phyloP scores from a whole-genome alignment of 805 yeast species.

The Hanseniaspora clermontiae region DNA sequence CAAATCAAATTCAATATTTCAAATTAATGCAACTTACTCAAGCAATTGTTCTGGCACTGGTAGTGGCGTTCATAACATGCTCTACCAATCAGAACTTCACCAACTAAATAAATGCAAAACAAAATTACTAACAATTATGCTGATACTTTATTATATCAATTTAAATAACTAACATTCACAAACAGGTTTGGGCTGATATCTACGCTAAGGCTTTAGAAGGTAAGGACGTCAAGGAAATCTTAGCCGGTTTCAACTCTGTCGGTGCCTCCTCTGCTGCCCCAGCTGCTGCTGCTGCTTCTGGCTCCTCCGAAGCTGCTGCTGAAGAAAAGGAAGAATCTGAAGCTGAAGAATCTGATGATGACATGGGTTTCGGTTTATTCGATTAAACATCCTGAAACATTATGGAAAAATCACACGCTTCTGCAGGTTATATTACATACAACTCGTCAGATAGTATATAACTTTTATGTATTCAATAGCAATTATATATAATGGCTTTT shows the following conservation, averaged over 20 bases:
- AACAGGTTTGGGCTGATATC: slow-evolving; percentile 60
- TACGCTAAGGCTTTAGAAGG: slow-evolving; percentile 76
- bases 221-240: slow-evolving; percentile 59
- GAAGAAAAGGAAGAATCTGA: slow-evolving; percentile 46
- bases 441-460: not conserved
- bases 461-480: not conserved
- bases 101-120: not conserved
- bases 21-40: too few relatives aligned
- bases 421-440: not conserved
- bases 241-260: slow-evolving; percentile 44
- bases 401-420: not conserved
- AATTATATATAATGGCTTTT: not conserved
- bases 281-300: slow-evolving; percentile 37
- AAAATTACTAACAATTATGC: slow-evolving; percentile 12
- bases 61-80: too few relatives aligned
- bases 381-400: slow-evolving; percentile 40
- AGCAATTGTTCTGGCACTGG: too few relatives aligned
- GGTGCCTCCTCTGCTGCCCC: slow-evolving; percentile 28
- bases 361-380: slow-evolving; percentile 89
- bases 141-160: not conserved
- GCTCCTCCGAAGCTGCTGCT: slow-evolving; percentile 42
- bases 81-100: not conserved
- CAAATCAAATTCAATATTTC: too few relatives aligned
- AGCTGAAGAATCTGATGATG: slow-evolving; percentile 65
- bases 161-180: not conserved